Conservation (phyloP, 2,329 filamentous ascomycete genomes). For the Paecilomyces formosus region DNA sequence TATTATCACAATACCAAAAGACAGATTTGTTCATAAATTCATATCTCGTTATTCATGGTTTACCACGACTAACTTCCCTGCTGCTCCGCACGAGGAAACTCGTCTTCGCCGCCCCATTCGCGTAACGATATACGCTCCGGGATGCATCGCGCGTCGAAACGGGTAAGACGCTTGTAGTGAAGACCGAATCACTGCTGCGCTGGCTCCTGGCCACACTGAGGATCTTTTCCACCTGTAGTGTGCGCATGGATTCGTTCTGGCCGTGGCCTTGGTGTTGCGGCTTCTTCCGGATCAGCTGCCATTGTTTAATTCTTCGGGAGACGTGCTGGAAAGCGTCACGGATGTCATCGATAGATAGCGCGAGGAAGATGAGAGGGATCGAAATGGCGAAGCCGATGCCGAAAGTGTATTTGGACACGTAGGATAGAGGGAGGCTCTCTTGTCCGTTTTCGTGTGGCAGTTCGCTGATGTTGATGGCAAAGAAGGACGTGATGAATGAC, state of each 20-base stretch:
- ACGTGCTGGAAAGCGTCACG: slow-evolving; percentile 21
- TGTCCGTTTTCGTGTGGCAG: slow-evolving; percentile 32
- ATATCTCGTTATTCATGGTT: neutral
- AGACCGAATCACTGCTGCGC: slow-evolving; percentile 17
- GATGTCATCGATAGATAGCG: slow-evolving; percentile 39
- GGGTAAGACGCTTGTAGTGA: slow-evolving; percentile 17
- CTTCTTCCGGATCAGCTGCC: slow-evolving; percentile 7
- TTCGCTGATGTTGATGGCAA: slow-evolving; percentile 47
- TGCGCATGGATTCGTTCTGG: neutral
- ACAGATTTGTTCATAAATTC: neutral
- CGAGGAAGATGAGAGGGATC: slow-evolving; percentile 42
- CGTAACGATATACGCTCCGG: neutral
- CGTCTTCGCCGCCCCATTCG: neutral
- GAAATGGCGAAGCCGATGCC: slow-evolving; percentile 49
- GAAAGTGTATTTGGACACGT: slow-evolving; percentile 50
- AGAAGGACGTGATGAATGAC: slow-evolving; percentile 49
- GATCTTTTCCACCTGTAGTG: slow-evolving; percentile 19
- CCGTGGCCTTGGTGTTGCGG: neutral
- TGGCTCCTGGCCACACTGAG: slow-evolving; percentile 15
- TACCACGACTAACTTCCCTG: neutral
- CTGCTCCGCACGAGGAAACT: slow-evolving; percentile 2
- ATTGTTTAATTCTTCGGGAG: slow-evolving; percentile 14
- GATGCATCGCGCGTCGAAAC: slow-evolving; percentile 17
- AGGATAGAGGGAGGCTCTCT: slow-evolving; percentile 37
- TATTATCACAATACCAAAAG: neutral